Conservation (phyloP, 2,329 filamentous ascomycete species). For the Penicillium sp. region DNA sequence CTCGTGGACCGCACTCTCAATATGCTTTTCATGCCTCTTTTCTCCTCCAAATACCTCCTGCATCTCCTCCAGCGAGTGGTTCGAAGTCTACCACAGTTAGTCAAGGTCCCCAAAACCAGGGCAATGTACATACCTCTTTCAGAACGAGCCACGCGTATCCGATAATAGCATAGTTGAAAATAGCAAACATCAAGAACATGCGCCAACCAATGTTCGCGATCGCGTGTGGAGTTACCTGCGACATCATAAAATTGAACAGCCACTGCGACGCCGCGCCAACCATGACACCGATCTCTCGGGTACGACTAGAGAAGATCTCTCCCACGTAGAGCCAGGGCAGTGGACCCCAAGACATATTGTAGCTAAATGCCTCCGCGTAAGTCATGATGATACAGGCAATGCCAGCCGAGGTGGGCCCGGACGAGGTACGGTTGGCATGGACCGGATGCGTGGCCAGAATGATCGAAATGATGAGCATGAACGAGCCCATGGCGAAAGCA, state of each 20-base stretch:
- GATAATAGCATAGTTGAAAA: conserved; percentile 47
- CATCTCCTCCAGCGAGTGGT: conserved; percentile 46
- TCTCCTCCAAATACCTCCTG: conserved; percentile 33
- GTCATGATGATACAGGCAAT: conserved; percentile 51
- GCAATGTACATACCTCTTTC: conserved; percentile 29
- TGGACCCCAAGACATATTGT: conserved; percentile 40
- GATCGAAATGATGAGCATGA: conserved; percentile 52
- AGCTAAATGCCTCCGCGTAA: conserved; percentile 46
- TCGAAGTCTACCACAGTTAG: conserved; percentile 35
- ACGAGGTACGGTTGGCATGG: conserved; percentile 26
- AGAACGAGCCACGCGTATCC: conserved; percentile 45
- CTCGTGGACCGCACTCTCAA: conserved; percentile 6
- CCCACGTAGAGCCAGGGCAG: conserved; percentile 37
- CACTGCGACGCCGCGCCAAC: conserved; percentile 37
- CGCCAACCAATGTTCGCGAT: conserved; percentile 48
- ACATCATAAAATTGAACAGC: conserved; percentile 42
- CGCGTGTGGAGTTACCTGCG: conserved; percentile 39
- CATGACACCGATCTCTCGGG: conserved; percentile 34
- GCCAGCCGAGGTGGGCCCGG: conserved; percentile 33
- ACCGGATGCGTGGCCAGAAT: conserved; percentile 47
- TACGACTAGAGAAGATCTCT: conserved; percentile 37
- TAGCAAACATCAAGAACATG: conserved; percentile 50
- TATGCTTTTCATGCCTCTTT: conserved; percentile 8
- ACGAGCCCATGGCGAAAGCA: conserved; percentile 49
- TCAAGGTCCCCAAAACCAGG: not conserved